Evolutionary conservation across 495 filamentous ascomycete genomes (phyloP).

Genomic region (Aspergillus steynii): DNA sequence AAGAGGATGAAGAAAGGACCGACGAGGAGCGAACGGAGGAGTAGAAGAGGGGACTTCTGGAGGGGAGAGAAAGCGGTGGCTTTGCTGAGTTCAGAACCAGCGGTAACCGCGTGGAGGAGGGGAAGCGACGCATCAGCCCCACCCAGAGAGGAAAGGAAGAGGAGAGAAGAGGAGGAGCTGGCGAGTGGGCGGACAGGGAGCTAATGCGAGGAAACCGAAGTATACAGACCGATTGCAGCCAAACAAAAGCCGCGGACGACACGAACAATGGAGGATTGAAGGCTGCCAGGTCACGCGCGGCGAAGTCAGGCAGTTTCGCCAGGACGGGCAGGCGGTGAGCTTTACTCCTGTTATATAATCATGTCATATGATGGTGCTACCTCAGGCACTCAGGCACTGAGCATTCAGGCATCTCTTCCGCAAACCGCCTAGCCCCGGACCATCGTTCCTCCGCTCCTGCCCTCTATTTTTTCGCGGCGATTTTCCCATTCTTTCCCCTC

Average conservation of each 20-base stretch:
- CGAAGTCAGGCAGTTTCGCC: too few relatives aligned
- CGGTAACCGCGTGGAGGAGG: slow-evolving; percentile 34
- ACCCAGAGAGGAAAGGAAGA: slow-evolving; percentile 15
- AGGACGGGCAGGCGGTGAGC: too few relatives aligned
- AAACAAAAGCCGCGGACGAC: background rate
- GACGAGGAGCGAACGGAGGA: slow-evolving; percentile 22
- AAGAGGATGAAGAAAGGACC: slow-evolving; percentile 23
- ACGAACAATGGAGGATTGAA: slow-evolving; percentile 16
- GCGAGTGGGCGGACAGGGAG: slow-evolving; percentile 14
- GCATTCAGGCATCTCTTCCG: background rate
- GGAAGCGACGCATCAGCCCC: slow-evolving; percentile 39
- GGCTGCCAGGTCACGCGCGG: too few relatives aligned
- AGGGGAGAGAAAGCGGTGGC: slow-evolving; percentile 42
- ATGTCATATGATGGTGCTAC: too few relatives aligned
- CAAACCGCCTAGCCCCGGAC: background rate
- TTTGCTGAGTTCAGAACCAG: slow-evolving; percentile 40
- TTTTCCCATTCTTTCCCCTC: slow-evolving; percentile 12
- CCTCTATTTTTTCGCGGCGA: slow-evolving; percentile 3
- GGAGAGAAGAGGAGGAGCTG: slow-evolving; percentile 11
- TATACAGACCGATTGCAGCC: background rate
- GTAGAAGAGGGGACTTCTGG: slow-evolving; percentile 31
- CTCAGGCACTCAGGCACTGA: slow-evolving; percentile 1
- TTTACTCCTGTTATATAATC: too few relatives aligned
- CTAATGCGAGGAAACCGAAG: slow-evolving; percentile 1
- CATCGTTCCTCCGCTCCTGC: background rate